Conservation (phyloP, 208 protist species). For the Blastocrithidia nonstop region DNA sequence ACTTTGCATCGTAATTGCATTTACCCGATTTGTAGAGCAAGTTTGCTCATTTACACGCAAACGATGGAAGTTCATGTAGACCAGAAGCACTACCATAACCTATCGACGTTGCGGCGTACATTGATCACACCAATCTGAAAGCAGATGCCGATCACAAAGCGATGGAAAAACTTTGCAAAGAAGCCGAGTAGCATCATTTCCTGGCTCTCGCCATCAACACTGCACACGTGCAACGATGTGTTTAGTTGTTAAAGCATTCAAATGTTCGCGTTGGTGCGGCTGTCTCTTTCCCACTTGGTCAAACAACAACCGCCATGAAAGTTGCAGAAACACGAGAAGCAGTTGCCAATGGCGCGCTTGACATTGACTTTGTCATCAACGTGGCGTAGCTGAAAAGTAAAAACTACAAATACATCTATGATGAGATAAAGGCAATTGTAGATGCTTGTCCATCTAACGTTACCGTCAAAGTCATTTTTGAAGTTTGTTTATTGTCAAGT, state of each 20-base stretch:
- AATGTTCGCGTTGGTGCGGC: conserved; percentile 48
- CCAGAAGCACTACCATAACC: neutral
- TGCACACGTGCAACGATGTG: conserved; percentile 39
- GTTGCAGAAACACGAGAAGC: conserved; percentile 53
- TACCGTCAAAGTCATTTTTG: conserved; percentile 87
- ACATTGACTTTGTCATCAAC: conserved; percentile 94
- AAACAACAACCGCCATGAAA: conserved; percentile 70
- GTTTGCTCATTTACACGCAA: conserved; percentile 40
- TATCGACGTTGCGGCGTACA: conserved; percentile 26
- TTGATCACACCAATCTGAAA: conserved; percentile 91
- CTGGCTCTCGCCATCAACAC: conserved; percentile 88
- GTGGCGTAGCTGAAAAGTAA: conserved; percentile 75
- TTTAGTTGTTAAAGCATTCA: conserved; percentile 18
- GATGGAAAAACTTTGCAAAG: conserved; percentile 73
- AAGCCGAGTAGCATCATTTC: conserved; percentile 77
- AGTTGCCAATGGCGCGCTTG: conserved; percentile 61
- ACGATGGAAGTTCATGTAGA: conserved; percentile 36
- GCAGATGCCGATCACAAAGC: conserved; percentile 31
- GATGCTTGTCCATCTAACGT: conserved; percentile 16
- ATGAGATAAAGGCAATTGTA: conserved; percentile 73
- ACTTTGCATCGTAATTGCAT: conserved; percentile 17
- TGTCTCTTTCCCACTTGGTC: conserved; percentile 88
- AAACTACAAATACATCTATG: conserved; percentile 68
- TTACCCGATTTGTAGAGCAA: conserved; percentile 24
- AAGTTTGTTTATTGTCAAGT: conserved; percentile 79